Conservation (phyloP, 805 yeast genomes). For the Metschnikowia dekortorum region DNA sequence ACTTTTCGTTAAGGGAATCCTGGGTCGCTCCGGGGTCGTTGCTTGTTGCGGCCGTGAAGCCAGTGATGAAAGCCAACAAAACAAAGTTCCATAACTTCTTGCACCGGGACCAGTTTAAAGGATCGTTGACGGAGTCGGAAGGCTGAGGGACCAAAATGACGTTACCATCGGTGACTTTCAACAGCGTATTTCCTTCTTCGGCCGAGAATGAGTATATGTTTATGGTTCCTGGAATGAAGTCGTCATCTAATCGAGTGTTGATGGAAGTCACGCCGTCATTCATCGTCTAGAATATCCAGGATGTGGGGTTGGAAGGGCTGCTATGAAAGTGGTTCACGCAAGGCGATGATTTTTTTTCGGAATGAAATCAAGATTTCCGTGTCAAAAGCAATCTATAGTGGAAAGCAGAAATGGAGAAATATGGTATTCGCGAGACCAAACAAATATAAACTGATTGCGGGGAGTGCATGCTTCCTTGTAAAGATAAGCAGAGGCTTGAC, state of each 20-base stretch:
- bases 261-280: slow-evolving; percentile 8
- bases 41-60: slow-evolving; percentile 67
- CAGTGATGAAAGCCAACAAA: slow-evolving; percentile 52
- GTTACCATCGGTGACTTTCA: slow-evolving; percentile 19
- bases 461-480: not conserved
- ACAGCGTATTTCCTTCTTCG: slow-evolving; percentile 8
- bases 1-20: slow-evolving; percentile 57
- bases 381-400: not conserved
- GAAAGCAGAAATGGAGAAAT: not conserved
- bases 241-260: slow-evolving; percentile 13
- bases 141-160: slow-evolving; percentile 47
- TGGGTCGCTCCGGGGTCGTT: slow-evolving; percentile 73
- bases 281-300: not conserved
- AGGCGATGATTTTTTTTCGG: not conserved
- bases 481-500: not conserved
- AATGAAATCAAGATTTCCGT: not conserved
- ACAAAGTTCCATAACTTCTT: slow-evolving; percentile 37
- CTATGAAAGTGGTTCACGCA: not conserved
- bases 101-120: slow-evolving; percentile 38
- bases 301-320: not conserved
- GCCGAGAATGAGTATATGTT: slow-evolving; percentile 15
- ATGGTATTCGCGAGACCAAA: not conserved
- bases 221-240: slow-evolving; percentile 18
- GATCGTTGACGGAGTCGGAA: slow-evolving; percentile 47
- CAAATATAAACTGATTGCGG: not conserved